Evolutionary conservation across 805 yeast genomes (phyloP), one percentile per base, ranked within the genome.

Genomic region (Danielia reshetovae): DNA sequence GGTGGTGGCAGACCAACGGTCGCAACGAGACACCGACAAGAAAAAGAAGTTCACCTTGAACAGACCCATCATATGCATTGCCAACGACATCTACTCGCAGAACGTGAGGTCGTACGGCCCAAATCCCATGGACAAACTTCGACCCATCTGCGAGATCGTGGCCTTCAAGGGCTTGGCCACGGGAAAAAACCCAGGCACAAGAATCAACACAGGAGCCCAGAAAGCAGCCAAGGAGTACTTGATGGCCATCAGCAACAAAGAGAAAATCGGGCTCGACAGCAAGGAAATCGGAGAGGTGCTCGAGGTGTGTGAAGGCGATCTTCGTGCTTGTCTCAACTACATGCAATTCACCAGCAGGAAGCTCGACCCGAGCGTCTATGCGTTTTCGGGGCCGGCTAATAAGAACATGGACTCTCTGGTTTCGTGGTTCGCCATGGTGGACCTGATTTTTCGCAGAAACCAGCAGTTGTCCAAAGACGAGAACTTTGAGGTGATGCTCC

Each of bases 61-160:
- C 48, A 70, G 97, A 45, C 97, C 97, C 1, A 86, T 93, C 13
- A 85, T 90, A 35, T 89, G 95, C 27, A 77, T 93, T 36, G 94
- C 97, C 55, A 93, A 90, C 52, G 95, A 93, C 51, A 70, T 85
- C 2, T 88, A 85, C 55, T 45, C 55, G 11, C 44, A 42, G 14
- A 43, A 45, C 2, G 34, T 60, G 2, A 48, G 61, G 4, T 40
- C 36, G n/a, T 45, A 44, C 23, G 59, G 60, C 4, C 46, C 51
- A 7, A 75, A 79, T 3, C 76, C 85, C 1, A 65, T 90, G 59
- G 94, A 86, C 34, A 78, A 76, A 37, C 63, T 90, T 40, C 75
- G 90, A 41, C 81, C 82, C 0, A 61, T 71, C 39, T 77, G 90
- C 43, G 96, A 90, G 49, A 67, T 85, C 5, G 67, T 90, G 2